These are phyloP conservation scores for Trichophyton schoenleinii DNA, from an alignment of 2,329 filamentous ascomycete genomes.

Conservation along the genomic window DNA sequence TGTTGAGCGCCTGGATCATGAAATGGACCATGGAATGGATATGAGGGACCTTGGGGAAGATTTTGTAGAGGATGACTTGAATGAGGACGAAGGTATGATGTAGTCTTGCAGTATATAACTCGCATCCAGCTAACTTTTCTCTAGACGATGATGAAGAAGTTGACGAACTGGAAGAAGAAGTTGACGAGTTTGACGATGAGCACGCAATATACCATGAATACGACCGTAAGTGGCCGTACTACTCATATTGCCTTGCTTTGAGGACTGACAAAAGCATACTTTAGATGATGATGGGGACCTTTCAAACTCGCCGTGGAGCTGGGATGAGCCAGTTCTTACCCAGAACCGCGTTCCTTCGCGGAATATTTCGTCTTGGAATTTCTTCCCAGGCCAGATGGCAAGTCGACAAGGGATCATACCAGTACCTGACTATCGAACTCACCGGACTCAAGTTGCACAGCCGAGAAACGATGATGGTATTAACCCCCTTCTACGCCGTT, in stretches of 20 bases:
- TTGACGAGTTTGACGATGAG: constrained; percentile 35
- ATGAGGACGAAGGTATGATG: constrained; percentile 42
- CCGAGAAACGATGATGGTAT: constrained; percentile 62
- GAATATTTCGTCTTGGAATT: constrained; percentile 50
- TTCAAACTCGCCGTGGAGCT: constrained; percentile 34
- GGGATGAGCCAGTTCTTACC: constrained; percentile 40
- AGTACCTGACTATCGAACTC: constrained; percentile 34
- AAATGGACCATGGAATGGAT: constrained; percentile 32
- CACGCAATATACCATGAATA: constrained; percentile 30
- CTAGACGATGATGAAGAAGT: constrained; percentile 47
- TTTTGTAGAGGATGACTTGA: constrained; percentile 41
- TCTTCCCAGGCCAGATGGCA: constrained; percentile 46
- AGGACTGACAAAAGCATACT: neutral
- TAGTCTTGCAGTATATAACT: neutral
- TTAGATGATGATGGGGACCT: constrained; percentile 25
- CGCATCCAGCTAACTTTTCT: constrained; percentile 21
- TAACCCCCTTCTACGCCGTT: constrained; percentile 72
- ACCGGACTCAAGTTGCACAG: constrained; percentile 35
- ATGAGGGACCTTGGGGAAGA: constrained; percentile 38
- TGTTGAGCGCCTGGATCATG: constrained; percentile 31
- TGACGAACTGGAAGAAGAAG: constrained; percentile 24
- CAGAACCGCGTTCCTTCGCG: constrained; percentile 45
- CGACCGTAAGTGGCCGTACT: constrained; percentile 21
- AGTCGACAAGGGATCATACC: constrained; percentile 36
- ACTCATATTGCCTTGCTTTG: constrained; percentile 18